A percentile compares a stretch with the other conserved stretches of the same genome.
Evolutionary conservation across 495 filamentous ascomycete genomes (phyloP).

Genomic region (Astrocystis sublimbata): DNA sequence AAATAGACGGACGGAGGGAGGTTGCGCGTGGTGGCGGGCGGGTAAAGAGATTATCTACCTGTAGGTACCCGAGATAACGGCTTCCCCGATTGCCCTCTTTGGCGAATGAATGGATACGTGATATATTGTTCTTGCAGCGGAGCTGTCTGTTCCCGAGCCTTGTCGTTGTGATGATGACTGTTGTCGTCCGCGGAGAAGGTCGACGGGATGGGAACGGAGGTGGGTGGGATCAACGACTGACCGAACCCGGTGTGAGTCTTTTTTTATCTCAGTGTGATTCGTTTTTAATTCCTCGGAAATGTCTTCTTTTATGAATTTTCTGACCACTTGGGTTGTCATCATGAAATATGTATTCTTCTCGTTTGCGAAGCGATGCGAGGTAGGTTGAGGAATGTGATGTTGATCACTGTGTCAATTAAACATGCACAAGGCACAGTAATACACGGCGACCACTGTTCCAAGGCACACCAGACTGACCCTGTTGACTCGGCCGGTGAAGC

Average conservation of each 20-base stretch:
- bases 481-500: conserved; percentile 29
- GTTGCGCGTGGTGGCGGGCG: background rate
- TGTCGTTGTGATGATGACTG: too few species aligned
- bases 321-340: too few species aligned
- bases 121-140: conserved; percentile 17
- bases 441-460: conserved; percentile 47
- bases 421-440: conserved; percentile 53
- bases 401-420: conserved; percentile 50
- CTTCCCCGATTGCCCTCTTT: conserved; percentile 4
- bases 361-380: too few species aligned
- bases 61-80: too few species aligned
- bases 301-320: too few species aligned
- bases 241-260: background rate
- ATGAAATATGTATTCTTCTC: too few species aligned
- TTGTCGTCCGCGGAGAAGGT: background rate
- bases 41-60: conserved; percentile 6
- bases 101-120: background rate
- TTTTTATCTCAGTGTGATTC: background rate
- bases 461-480: conserved; percentile 24
- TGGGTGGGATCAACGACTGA: too few species aligned
- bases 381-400: too few species aligned
- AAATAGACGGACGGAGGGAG: background rate
- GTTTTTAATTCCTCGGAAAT: background rate
- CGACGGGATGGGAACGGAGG: background rate
- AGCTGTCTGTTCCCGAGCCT: conserved; percentile 9